Percentiles rank a stretch among this genome's conserved stretches.
Evolutionary conservation across 2,329 filamentous ascomycete species (phyloP).

Genomic region (Hypoxylon sp.): DNA sequence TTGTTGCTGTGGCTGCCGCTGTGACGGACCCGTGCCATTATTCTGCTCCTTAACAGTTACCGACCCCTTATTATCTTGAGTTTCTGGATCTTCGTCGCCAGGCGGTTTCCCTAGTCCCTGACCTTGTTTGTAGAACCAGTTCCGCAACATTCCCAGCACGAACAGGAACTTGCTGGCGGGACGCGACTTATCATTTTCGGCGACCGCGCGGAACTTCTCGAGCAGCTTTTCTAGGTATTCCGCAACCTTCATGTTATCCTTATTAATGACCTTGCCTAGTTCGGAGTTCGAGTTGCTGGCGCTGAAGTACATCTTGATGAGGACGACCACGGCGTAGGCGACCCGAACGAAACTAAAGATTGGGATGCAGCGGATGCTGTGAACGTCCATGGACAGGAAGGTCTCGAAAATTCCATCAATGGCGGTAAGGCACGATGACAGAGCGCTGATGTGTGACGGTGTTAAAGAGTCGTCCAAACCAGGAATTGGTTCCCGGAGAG

Average conservation of each 20-base stretch:
- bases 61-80: conserved; percentile 31
- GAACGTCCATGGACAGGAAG: conserved; percentile 72
- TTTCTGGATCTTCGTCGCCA: conserved; percentile 33
- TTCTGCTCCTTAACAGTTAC: conserved; percentile 15
- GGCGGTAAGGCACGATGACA: conserved; percentile 75
- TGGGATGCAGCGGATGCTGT: conserved; percentile 73
- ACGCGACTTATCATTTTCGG: conserved; percentile 72
- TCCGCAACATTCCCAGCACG: conserved; percentile 76
- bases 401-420: conserved; percentile 76
- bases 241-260: conserved; percentile 73
- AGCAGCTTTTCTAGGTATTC: conserved; percentile 78
- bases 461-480: conserved; percentile 58
- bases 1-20: conserved; percentile 44
- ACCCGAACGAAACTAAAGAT: conserved; percentile 80
- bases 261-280: conserved; percentile 77
- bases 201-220: conserved; percentile 74
- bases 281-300: conserved; percentile 73
- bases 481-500: conserved; percentile 59
- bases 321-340: conserved; percentile 77
- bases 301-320: conserved; percentile 81
- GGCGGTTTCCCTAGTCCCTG: conserved; percentile 34
- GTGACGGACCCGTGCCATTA: conserved; percentile 23
- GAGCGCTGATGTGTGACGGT: conserved; percentile 73
- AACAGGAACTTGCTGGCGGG: conserved; percentile 78
- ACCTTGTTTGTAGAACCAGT: conserved; percentile 73